Conservation (phyloP, 257 asterid species). For the Linderniella brevidens region DNA sequence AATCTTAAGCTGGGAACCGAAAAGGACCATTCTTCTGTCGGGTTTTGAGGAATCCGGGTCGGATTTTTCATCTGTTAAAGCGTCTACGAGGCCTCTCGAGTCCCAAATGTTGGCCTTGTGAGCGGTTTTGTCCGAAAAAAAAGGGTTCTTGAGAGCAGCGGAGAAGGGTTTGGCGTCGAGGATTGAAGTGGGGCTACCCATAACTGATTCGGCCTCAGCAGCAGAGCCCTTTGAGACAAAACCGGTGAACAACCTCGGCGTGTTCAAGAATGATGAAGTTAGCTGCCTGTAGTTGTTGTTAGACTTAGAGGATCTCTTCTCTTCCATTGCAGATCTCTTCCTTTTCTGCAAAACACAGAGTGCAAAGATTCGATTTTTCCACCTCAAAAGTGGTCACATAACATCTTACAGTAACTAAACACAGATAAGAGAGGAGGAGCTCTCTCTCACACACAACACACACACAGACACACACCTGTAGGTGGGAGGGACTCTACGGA, state of each 20-base stretch:
- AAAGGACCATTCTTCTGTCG: conserved; percentile 33
- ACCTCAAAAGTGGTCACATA: too few species aligned
- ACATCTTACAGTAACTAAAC: too few species aligned
- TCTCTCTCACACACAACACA: neutral
- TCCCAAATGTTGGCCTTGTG: conserved; percentile 27
- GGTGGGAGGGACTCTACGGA: conserved; percentile 9
- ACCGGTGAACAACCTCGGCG: conserved; percentile 47
- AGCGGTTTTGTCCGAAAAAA: conserved; percentile 28
- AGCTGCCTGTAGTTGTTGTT: conserved; percentile 21
- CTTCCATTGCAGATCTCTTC: conserved; percentile 39
- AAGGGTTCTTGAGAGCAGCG: conserved; percentile 26
- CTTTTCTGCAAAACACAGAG: conserved; percentile 9
- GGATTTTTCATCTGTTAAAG: conserved; percentile 30
- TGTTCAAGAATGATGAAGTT: conserved; percentile 38
- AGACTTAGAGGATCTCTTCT: conserved; percentile 24
- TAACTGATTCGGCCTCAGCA: conserved; percentile 42
- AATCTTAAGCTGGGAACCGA: conserved; percentile 75
- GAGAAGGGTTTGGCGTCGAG: conserved; percentile 41
- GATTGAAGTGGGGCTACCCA: conserved; percentile 63
- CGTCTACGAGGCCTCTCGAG: conserved; percentile 54
- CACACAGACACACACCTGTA: conserved; percentile 15
- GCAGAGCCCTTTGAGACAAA: conserved; percentile 22
- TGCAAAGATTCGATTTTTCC: conserved; percentile 7
- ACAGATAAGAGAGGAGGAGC: too few species aligned
- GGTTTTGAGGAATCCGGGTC: conserved; percentile 22